Percentiles rank a stretch among this genome's conserved stretches.
These are phyloP conservation scores for Plasmodium vivax DNA, from an alignment of 169 alveolate genomes.

Conservation along the genomic window DNA sequence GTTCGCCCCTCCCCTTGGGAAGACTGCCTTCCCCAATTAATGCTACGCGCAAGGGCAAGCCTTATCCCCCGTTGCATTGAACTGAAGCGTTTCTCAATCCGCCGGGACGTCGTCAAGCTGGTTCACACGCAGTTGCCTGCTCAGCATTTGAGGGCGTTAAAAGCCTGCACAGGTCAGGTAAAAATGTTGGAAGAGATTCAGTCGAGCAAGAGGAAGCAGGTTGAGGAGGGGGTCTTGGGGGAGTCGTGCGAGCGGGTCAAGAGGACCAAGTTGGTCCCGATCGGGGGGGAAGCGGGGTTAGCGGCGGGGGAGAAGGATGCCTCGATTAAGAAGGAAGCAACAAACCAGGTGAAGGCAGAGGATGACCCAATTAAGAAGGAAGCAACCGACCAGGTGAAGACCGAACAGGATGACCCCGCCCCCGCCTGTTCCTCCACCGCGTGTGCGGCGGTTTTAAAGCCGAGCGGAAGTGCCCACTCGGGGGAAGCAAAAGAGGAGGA, in stretches of 20 bases:
- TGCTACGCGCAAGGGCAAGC: not conserved
- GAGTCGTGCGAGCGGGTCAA: not conserved
- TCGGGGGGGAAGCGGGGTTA: not conserved
- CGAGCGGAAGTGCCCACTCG: not conserved
- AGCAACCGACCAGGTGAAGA: not conserved
- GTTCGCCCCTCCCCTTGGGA: not conserved
- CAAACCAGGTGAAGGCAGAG: not conserved
- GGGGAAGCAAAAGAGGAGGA: not conserved
- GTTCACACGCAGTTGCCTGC: not conserved
- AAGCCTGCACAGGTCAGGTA: not conserved
- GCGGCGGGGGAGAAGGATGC: not conserved
- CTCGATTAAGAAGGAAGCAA: too few species aligned
- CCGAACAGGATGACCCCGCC: not conserved
- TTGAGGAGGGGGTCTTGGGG: not conserved
- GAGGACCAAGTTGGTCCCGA: conserved; percentile 10
- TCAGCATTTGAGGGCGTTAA: not conserved
- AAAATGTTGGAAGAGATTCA: conserved; percentile 1
- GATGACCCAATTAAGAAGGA: not conserved
- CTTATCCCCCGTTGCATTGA: not conserved
- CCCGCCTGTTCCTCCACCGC: not conserved
- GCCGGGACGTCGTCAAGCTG: not conserved
- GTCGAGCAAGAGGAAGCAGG: not conserved
- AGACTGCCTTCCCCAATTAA: not conserved
- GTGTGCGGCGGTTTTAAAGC: not conserved
- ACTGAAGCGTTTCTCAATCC: not conserved